Conservation (phyloP, 2,329 filamentous ascomycete genomes). For the Verticillium zaregamsianum region DNA sequence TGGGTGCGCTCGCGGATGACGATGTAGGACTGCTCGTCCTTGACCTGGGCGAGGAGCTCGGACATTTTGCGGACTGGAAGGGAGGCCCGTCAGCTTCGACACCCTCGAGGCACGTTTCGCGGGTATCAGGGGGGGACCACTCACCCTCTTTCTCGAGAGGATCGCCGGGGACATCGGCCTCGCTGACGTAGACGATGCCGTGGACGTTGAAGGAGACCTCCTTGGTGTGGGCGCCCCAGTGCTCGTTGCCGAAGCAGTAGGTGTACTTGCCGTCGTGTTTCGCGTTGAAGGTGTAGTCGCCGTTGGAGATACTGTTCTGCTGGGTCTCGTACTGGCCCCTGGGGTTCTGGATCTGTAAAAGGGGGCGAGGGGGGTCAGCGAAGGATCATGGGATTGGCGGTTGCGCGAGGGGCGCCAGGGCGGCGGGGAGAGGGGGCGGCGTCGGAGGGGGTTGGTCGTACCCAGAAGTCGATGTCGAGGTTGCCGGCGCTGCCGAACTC, state of each 20-base stretch:
- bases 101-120: no score
- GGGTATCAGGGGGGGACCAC: slow-evolving; percentile 14
- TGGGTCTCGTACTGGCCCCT: slow-evolving; percentile 70
- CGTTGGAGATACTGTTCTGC: slow-evolving; percentile 77
- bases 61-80: slow-evolving; percentile 71
- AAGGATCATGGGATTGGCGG: no score
- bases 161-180: slow-evolving; percentile 77
- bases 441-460: slow-evolving; percentile 35
- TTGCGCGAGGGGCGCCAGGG: no score
- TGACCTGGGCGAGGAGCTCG: slow-evolving; percentile 84
- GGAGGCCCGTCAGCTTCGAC: background rate
- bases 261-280: slow-evolving; percentile 80
- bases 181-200: slow-evolving; percentile 94
- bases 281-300: slow-evolving; percentile 90
- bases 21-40: slow-evolving; percentile 98
- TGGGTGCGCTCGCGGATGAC: slow-evolving; percentile 92
- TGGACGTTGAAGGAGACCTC: slow-evolving; percentile 99
- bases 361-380: background rate
- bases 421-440: background rate
- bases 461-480: slow-evolving; percentile 97
- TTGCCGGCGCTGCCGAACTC: slow-evolving; percentile 95
- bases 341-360: slow-evolving; percentile 70
- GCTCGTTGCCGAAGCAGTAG: slow-evolving; percentile 99
- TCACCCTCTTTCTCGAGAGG: slow-evolving; percentile 87
- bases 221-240: slow-evolving; percentile 94